These are phyloP conservation scores for Eucalyptus marginata DNA, from an alignment of 345 rosid species.

Conservation along the genomic window DNA sequence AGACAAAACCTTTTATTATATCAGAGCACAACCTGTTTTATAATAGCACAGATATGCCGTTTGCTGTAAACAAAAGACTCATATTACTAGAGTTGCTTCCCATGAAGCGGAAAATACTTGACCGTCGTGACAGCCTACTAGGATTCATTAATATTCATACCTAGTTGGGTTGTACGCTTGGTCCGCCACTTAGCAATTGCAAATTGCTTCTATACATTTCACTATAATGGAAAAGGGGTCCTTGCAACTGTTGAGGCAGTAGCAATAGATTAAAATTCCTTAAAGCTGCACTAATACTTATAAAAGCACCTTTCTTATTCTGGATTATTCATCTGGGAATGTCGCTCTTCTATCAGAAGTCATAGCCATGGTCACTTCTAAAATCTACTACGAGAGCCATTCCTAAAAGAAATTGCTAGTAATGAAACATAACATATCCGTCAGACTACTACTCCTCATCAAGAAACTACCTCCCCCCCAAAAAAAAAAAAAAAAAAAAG, in stretches of 20 bases:
- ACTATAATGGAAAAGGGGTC: not conserved
- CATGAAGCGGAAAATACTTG: not conserved
- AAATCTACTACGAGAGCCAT: not conserved
- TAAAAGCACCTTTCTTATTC: not conserved
- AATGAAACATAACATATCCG: not conserved
- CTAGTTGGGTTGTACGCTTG: not conserved
- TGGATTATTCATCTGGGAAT: not conserved
- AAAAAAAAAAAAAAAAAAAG: no score
- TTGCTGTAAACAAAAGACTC: not conserved
- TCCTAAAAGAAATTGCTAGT: not conserved
- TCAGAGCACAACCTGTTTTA: not conserved
- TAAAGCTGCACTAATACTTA: not conserved
- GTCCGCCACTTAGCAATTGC: not conserved
- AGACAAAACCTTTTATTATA: not conserved
- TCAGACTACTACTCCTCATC: not conserved
- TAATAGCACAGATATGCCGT: not conserved
- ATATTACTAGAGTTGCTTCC: not conserved
- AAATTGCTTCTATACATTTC: not conserved
- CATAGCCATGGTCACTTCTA: not conserved
- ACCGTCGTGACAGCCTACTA: not conserved
- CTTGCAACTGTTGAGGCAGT: not conserved
- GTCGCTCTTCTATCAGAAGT: not conserved
- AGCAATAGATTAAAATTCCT: not conserved
- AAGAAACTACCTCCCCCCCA: not conserved
- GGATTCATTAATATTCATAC: not conserved